Conservation (phyloP, 257 asterid species). For the Nicotiana tabacum region DNA sequence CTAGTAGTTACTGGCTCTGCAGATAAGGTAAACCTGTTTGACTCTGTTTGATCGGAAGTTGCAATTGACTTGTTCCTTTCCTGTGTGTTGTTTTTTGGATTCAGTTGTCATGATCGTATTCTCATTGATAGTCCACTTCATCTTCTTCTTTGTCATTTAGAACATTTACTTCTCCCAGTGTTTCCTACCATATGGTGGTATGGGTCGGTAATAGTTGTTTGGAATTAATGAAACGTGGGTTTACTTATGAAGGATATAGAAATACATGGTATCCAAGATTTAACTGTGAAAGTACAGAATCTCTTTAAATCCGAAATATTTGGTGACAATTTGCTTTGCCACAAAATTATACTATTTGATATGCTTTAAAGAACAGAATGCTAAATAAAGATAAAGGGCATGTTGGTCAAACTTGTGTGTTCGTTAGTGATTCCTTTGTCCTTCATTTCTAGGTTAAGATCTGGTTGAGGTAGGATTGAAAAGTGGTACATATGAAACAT, state of each 20-base stretch:
- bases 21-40: constrained; percentile 44
- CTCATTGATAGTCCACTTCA: background rate
- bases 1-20: constrained; percentile 62
- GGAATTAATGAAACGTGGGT: constrained; percentile 1
- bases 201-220: background rate
- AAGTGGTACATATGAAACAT: background rate
- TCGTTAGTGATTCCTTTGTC: background rate
- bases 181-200: background rate
- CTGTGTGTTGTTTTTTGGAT: background rate
- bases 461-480: background rate
- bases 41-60: background rate
- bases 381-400: background rate
- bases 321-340: background rate
- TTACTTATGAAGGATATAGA: background rate
- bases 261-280: background rate
- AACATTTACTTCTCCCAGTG: background rate
- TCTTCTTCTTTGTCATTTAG: background rate
- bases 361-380: background rate
- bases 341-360: background rate
- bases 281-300: background rate
- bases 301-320: background rate
- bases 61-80: background rate
- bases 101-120: constrained; percentile 4
- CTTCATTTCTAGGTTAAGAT: background rate
- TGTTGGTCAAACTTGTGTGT: background rate